Base-by-base conservation (phyloP, 306 rosid genomes). In the Cicer arietinum region DNA sequence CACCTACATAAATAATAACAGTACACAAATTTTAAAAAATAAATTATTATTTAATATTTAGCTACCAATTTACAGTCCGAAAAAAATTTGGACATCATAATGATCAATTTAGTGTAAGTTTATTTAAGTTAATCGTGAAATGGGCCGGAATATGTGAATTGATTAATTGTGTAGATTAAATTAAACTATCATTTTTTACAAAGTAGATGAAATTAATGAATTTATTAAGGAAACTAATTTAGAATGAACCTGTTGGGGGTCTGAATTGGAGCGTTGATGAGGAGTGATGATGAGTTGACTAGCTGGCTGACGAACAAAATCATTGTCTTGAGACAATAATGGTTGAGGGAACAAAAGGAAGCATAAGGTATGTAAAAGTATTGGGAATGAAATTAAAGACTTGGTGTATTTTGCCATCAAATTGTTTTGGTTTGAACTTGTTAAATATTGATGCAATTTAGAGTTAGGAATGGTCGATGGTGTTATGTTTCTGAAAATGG, bases 171-270 rank as follows among this genome's bases (percentile, higher is more conserved):
- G 3, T 0, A 51, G 22, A 51, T 51, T 0, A 52, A 16, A 13
- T 48, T 3, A 30, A 30, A 30, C 3, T 30, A 30, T 30, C 5
- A 3, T 30, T 30, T 30, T 30, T 30, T 0, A 30, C 35, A 30
- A 30, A 30, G 35, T 30, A 51, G 22, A 14, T 51, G 1, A 14
- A 16, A 13, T 48, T 12, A 48, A 48, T 13, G 5, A 48, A 48
- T 13, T 17, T 12, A 17, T 13, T 48, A 50, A 6, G 56, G 7
- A 7, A 17, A 73, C 42, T 11, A 4, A 56, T 35, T n/a, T 20
- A 43, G 8, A 3, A 3, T 1, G 63, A 73, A 86, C 89, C 88
- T 86, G 90, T 53, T 86, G 84, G 13, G 90, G 90, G 0, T 84
- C 86, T 2, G 86, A 79, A 25, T 76, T 39, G 16, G 86, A 76